These are phyloP conservation scores for Podaxis carcinomalis DNA, from an alignment of 768 basidiomycete species.

Conservation along the genomic window DNA sequence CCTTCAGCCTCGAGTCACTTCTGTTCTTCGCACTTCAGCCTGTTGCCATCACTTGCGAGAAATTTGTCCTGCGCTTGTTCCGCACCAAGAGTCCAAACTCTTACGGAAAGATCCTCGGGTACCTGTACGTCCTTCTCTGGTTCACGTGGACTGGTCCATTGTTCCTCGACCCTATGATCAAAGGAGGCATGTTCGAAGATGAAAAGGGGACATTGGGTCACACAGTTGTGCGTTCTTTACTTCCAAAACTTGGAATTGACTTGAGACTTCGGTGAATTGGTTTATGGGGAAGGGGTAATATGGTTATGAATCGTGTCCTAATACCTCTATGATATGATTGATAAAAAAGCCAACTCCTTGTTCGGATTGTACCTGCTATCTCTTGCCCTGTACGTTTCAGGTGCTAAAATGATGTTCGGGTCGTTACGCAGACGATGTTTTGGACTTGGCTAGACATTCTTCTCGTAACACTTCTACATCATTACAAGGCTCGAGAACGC, in stretches of 20 bases:
- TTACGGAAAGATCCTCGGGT: constrained; percentile 16
- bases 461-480: background rate
- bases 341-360: too few species aligned
- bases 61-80: constrained; percentile 19
- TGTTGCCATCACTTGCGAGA: constrained; percentile 31
- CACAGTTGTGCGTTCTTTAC: background rate
- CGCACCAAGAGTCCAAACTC: constrained; percentile 7
- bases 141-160: constrained; percentile 14
- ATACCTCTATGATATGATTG: too few species aligned
- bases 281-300: too few species aligned
- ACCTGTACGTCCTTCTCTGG: constrained; percentile 25
- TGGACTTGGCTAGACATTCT: background rate
- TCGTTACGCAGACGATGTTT: too few species aligned
- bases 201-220: background rate
- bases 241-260: background rate
- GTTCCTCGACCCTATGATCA: constrained; percentile 18
- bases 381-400: too few species aligned
- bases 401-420: too few species aligned
- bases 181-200: background rate
- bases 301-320: too few species aligned
- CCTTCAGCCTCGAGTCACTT: constrained; percentile 12
- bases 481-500: background rate
- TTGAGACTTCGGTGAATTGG: background rate
- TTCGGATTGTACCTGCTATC: too few species aligned
- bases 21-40: constrained; percentile 23